Conservation (phyloP, 257 asterid species). For the Nicotiana knightiana region DNA sequence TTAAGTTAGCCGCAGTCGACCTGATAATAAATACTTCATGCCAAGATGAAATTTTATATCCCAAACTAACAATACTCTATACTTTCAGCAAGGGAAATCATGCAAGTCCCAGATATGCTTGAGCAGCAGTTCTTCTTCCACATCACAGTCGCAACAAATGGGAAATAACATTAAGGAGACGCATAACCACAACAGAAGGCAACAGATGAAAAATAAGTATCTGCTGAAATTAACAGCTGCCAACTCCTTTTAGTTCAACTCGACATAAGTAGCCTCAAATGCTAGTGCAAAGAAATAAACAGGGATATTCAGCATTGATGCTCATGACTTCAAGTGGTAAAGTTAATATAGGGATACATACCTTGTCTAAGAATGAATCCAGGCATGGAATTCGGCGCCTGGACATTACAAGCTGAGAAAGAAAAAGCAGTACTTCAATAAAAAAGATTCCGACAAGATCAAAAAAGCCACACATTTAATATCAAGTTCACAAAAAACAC, state of each 20-base stretch:
- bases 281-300: neutral
- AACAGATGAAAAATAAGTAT: neutral
- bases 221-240: neutral
- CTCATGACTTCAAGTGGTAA: neutral
- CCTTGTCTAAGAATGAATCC: constrained; percentile 98
- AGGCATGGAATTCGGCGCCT: constrained; percentile 92
- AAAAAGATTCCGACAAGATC: neutral
- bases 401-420: constrained; percentile 87
- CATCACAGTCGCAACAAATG: neutral
- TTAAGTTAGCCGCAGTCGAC: neutral
- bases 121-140: neutral
- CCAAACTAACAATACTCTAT: neutral
- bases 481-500: neutral
- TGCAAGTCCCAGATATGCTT: neutral
- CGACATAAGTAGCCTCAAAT: neutral
- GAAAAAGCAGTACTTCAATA: constrained; percentile 6
- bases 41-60: neutral
- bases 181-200: neutral
- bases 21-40: neutral
- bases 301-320: neutral
- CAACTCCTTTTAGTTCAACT: neutral
- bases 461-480: neutral
- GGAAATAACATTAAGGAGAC: neutral
- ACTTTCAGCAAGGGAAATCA: neutral
- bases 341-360: constrained; percentile 20